phyloP scores from a whole-genome alignment of 768 basidiomycete genomes.

The Hebeloma cylindrosporum region DNA sequence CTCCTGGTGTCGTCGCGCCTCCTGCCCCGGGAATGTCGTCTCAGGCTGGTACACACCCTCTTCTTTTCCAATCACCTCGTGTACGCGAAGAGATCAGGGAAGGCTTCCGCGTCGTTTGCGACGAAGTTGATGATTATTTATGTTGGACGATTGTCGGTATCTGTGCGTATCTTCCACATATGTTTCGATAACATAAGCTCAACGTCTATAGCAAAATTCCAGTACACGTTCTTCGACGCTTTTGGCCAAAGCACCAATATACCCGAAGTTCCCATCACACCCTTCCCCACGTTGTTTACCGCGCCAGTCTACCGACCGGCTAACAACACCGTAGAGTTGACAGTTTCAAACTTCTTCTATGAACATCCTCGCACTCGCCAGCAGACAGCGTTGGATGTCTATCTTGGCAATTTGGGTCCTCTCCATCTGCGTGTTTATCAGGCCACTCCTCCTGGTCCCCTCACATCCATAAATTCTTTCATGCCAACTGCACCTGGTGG shows the following conservation, averaged over 20 bases:
- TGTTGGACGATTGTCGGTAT: constrained; percentile 97
- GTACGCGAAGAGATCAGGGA: constrained; percentile 83
- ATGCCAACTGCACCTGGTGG: constrained; percentile 46
- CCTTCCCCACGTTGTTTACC: constrained; percentile 85
- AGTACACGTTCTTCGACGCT: constrained; percentile 92
- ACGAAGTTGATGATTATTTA: constrained; percentile 92
- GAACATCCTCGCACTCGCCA: constrained; percentile 63
- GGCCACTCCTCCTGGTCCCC: constrained; percentile 64
- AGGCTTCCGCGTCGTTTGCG: constrained; percentile 70
- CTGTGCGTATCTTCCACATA: constrained; percentile 52
- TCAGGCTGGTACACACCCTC: constrained; percentile 77
- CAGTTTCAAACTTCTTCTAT: constrained; percentile 87
- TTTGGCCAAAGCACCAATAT: constrained; percentile 77
- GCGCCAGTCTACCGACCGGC: constrained; percentile 71
- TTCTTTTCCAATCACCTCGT: constrained; percentile 77
- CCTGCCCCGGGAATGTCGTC: constrained; percentile 75
- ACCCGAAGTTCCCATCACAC: constrained; percentile 81
- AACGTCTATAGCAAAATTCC: constrained; percentile 72
- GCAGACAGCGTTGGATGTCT: constrained; percentile 80
- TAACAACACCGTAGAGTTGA: constrained; percentile 77
- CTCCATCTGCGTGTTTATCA: constrained; percentile 77
- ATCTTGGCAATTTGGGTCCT: constrained; percentile 88
- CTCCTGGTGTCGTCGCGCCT: constrained; percentile 64
- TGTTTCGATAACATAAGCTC: not conserved
- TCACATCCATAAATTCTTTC: constrained; percentile 63